These are phyloP conservation scores for Cystoderma amianthinum DNA, from an alignment of 768 basidiomycete species.

Conservation along the genomic window DNA sequence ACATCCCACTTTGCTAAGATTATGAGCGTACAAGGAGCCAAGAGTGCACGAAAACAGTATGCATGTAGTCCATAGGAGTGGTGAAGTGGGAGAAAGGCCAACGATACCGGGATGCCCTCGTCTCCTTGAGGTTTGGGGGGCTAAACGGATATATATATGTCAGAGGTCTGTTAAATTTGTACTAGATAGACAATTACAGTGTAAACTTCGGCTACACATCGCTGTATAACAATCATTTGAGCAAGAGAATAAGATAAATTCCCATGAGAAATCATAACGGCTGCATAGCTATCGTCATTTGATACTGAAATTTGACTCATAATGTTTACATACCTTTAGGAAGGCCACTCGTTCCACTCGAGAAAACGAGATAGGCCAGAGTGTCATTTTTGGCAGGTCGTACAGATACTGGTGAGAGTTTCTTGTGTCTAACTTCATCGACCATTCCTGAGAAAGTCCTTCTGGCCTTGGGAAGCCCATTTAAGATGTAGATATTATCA, in stretches of 20 bases:
- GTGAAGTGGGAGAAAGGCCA: slow-evolving; percentile 63
- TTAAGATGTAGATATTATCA: slow-evolving; percentile 43
- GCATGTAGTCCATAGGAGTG: slow-evolving; percentile 58
- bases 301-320: too few species aligned
- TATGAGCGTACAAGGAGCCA: slow-evolving; percentile 38
- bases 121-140: slow-evolving; percentile 30
- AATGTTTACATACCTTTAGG: too few species aligned
- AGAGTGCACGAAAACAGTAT: slow-evolving; percentile 39
- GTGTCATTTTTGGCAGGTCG: slow-evolving; percentile 43
- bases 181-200: slow-evolving; percentile 34
- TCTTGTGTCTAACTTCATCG: slow-evolving; percentile 23
- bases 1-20: slow-evolving; percentile 59
- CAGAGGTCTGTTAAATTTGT: slow-evolving; percentile 14
- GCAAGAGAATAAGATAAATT: too few species aligned
- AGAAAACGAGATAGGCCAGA: too few species aligned
- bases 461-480: slow-evolving; percentile 31
- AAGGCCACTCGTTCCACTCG: too few species aligned
- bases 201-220: slow-evolving; percentile 65
- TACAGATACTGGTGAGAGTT: slow-evolving; percentile 31
- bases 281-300: too few species aligned
- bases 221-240: slow-evolving; percentile 40
- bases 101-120: slow-evolving; percentile 35
- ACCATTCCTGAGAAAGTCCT: slow-evolving; percentile 40
- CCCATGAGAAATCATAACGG: too few species aligned
- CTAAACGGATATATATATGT: too few species aligned